A percentile compares a stretch with the other conserved stretches of the same genome.
Conservation (phyloP, 2,329 filamentous ascomycete species). For the Coleophoma cylindrospora region DNA sequence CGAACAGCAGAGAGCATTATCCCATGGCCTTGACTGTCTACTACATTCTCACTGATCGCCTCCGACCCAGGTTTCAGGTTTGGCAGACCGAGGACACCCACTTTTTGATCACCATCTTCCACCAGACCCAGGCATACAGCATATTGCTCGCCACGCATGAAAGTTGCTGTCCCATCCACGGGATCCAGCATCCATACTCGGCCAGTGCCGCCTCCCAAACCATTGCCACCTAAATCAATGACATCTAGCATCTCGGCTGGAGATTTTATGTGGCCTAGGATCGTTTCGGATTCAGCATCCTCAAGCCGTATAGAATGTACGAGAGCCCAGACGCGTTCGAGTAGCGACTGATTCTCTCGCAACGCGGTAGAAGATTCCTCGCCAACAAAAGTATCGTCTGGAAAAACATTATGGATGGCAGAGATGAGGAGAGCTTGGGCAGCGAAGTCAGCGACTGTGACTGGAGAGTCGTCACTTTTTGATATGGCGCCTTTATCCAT, state of each 20-base stretch:
- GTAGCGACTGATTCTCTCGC: conserved; percentile 40
- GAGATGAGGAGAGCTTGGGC: conserved; percentile 57
- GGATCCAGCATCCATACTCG: conserved; percentile 60
- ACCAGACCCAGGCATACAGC: conserved; percentile 55
- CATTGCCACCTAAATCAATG: conserved; percentile 52
- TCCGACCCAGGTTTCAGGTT: conserved; percentile 43
- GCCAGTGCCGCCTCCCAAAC: conserved; percentile 30
- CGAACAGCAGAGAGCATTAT: conserved; percentile 43
- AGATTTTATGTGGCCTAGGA: conserved; percentile 34
- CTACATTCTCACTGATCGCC: conserved; percentile 29
- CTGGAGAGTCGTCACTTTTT: conserved; percentile 54
- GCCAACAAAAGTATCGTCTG: conserved; percentile 51
- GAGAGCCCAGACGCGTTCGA: conserved; percentile 51
- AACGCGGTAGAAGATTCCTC: conserved; percentile 54
- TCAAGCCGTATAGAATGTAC: conserved; percentile 34
- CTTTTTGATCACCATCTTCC: conserved; percentile 48
- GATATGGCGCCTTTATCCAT: conserved; percentile 45
- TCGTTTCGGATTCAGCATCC: conserved; percentile 25
- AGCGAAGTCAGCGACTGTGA: conserved; percentile 60
- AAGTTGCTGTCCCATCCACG: conserved; percentile 59
- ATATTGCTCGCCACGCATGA: conserved; percentile 57
- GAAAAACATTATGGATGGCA: conserved; percentile 47
- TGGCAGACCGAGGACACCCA: conserved; percentile 58
- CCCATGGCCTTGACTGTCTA: conserved; percentile 38
- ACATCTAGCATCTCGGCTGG: conserved; percentile 51